Conservation (phyloP, 192 early-diverging fungal genomes). For the Umbelopsis ramanniana region DNA sequence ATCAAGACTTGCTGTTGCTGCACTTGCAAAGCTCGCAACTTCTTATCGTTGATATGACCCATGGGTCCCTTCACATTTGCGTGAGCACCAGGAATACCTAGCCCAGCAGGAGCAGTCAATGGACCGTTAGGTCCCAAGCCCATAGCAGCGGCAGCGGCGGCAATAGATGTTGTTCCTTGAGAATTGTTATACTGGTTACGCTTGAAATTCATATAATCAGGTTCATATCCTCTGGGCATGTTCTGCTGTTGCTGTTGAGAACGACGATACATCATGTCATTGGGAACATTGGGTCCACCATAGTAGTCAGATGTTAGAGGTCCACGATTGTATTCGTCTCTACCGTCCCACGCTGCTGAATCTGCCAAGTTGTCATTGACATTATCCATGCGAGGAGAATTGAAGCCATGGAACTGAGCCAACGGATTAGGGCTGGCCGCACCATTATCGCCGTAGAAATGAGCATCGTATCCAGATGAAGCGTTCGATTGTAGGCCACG, state of each 20-base stretch:
- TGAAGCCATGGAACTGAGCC: slow-evolving; percentile 4
- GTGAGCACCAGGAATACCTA: slow-evolving; percentile 28
- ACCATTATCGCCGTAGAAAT: slow-evolving; percentile 11
- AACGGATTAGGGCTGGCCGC: background rate
- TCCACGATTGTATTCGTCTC: background rate
- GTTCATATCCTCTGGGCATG: background rate
- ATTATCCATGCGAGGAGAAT: slow-evolving; percentile 2
- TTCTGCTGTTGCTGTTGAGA: background rate
- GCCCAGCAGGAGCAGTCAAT: slow-evolving; percentile 39
- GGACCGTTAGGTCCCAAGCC: slow-evolving; percentile 32
- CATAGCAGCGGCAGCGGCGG: slow-evolving; percentile 30
- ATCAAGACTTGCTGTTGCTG: slow-evolving; percentile 55
- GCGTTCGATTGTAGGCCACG: slow-evolving; percentile 2
- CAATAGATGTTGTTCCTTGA: slow-evolving; percentile 32
- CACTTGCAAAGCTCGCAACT: slow-evolving; percentile 48
- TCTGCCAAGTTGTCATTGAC: background rate
- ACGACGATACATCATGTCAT: slow-evolving; percentile 18
- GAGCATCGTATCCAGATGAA: background rate
- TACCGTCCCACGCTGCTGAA: background rate
- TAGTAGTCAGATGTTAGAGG: slow-evolving; percentile 7
- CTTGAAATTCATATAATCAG: slow-evolving; percentile 32
- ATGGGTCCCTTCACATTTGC: slow-evolving; percentile 27
- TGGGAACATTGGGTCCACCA: background rate
- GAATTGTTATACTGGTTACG: slow-evolving; percentile 25
- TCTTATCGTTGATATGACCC: slow-evolving; percentile 50